Conservation (phyloP, 2,329 filamentous ascomycete species). For the Venturia carpophila region DNA sequence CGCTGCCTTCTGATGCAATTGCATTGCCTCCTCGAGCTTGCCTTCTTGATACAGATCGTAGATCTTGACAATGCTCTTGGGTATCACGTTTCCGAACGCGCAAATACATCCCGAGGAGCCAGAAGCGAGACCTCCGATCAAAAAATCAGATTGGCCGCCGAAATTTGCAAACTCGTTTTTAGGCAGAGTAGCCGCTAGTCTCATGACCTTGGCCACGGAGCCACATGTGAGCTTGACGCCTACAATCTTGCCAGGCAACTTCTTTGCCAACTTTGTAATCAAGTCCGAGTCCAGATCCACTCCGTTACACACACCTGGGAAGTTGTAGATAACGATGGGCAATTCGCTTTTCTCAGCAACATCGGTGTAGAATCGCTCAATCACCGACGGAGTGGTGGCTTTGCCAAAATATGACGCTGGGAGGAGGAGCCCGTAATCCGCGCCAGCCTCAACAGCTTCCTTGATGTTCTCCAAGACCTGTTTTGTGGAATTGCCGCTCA, state of each 20-base stretch:
- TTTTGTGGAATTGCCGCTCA: conserved; percentile 37
- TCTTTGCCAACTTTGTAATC: conserved; percentile 48
- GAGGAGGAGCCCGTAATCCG: conserved; percentile 37
- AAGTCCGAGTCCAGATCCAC: conserved; percentile 61
- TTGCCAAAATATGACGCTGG: conserved; percentile 41
- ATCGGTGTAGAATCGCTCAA: conserved; percentile 35
- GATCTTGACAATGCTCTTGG: conserved; percentile 48
- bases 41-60: conserved; percentile 56
- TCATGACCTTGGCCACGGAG: conserved; percentile 63
- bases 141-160: conserved; percentile 66
- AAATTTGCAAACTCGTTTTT: conserved; percentile 56
- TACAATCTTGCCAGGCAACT: conserved; percentile 36
- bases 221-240: conserved; percentile 67
- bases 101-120: conserved; percentile 49
- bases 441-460: conserved; percentile 36
- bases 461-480: conserved; percentile 38
- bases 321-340: conserved; percentile 66
- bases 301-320: conserved; percentile 58
- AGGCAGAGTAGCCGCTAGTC: conserved; percentile 47
- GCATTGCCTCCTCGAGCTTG: conserved; percentile 50
- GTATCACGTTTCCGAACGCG: conserved; percentile 51
- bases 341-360: conserved; percentile 53
- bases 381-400: conserved; percentile 35
- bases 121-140: conserved; percentile 48
- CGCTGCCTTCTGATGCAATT: conserved; percentile 53